Conservation (phyloP, 148 eudicot genomes). For the Mesembryanthemum crystallinum region DNA sequence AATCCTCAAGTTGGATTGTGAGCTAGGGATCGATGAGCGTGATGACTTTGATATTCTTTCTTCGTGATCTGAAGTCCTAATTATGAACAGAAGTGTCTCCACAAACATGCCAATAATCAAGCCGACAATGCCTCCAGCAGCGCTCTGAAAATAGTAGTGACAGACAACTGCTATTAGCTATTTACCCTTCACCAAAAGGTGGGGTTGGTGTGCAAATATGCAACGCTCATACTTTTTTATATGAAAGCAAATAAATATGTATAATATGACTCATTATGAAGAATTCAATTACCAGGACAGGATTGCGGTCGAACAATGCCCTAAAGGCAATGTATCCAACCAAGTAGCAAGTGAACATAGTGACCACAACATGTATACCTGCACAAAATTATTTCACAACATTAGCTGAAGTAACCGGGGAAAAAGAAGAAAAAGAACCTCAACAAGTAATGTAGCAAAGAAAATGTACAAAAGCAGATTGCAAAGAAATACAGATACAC, state of each 20-base stretch:
- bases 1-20: conserved; percentile 36
- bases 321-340: conserved; percentile 87
- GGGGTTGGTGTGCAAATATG: too few relatives aligned
- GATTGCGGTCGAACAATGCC: conserved; percentile 76
- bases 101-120: conserved; percentile 78
- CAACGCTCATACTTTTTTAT: neutral
- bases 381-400: conserved; percentile 20
- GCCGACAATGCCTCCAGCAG: conserved; percentile 91
- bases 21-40: conserved; percentile 1
- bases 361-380: conserved; percentile 84
- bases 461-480: neutral
- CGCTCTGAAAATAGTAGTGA: conserved; percentile 50
- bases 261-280: neutral
- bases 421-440: neutral
- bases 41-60: conserved; percentile 23
- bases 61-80: conserved; percentile 49
- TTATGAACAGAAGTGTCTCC: conserved; percentile 83
- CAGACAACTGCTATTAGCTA: neutral
- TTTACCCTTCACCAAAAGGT: neutral
- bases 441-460: neutral
- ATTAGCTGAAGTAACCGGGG: neutral
- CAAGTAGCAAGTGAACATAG: conserved; percentile 84
- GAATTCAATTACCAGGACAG: conserved; percentile 62
- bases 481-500: neutral
- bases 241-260: neutral